Percentiles rank a stretch among this genome's conserved stretches.
Evolutionary conservation across 371 early-diverging fungal species (phyloP).

Genomic region (Rhizopus microsporus): DNA sequence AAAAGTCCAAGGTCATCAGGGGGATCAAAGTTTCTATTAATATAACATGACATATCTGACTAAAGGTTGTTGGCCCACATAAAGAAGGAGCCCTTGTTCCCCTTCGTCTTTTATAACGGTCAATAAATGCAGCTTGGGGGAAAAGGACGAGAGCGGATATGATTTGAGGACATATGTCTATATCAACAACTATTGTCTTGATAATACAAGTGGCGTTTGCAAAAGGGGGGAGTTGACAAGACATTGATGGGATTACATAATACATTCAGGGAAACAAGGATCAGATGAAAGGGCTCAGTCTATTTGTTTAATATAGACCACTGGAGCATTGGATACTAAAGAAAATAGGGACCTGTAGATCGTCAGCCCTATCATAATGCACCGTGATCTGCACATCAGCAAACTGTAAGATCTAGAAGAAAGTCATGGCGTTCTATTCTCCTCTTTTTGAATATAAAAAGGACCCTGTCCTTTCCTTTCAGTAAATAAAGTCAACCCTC

Average conservation of each 20-base stretch:
- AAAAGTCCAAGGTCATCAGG: too few relatives aligned
- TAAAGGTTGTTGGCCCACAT: too few relatives aligned
- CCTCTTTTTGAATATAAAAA: background rate
- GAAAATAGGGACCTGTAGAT: constrained; percentile 17
- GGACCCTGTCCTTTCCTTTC: background rate
- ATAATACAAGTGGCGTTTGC: too few relatives aligned
- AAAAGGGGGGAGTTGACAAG: background rate
- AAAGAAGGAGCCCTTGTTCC: too few relatives aligned
- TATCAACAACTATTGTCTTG: too few relatives aligned
- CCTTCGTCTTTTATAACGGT: too few relatives aligned
- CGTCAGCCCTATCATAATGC: constrained; percentile 19
- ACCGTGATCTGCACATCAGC: background rate
- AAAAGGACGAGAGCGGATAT: too few relatives aligned
- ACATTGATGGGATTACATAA: background rate
- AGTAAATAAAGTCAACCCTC: constrained; percentile 1
- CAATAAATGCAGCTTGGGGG: too few relatives aligned
- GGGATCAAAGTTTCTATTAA: too few relatives aligned
- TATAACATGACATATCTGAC: too few relatives aligned
- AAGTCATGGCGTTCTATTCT: background rate
- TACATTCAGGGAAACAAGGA: background rate
- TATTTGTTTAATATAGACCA: background rate
- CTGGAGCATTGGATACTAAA: background rate
- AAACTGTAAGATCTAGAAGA: background rate
- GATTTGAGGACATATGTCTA: too few relatives aligned
- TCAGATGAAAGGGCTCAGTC: background rate